Conservation (phyloP, 2,329 filamentous ascomycete genomes). For the Colletotrichum tropicale region DNA sequence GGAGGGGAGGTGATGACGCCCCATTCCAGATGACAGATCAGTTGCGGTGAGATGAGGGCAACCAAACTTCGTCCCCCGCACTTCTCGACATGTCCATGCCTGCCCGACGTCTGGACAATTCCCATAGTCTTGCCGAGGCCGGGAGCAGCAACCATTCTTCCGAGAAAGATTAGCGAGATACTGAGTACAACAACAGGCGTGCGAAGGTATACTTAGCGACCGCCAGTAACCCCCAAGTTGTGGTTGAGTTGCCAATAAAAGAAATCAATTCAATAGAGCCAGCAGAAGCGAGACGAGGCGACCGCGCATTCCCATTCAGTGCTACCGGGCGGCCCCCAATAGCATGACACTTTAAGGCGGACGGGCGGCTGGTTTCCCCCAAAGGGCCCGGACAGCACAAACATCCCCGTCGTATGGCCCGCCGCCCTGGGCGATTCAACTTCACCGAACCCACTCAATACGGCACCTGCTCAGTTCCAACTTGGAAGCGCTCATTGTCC, state of each 20-base stretch:
- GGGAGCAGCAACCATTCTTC: background rate
- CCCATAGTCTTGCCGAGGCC: background rate
- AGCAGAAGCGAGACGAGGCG: background rate
- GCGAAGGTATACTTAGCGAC: background rate
- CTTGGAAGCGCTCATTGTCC: background rate
- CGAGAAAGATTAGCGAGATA: slow-evolving; percentile 16
- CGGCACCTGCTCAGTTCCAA: background rate
- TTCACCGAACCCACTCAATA: slow-evolving; percentile 1
- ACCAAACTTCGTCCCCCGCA: slow-evolving; percentile 3
- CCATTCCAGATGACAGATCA: slow-evolving; percentile 13
- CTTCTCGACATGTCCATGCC: background rate
- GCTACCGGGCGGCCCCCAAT: background rate
- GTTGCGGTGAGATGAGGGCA: slow-evolving; percentile 16
- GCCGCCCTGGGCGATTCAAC: slow-evolving; percentile 6
- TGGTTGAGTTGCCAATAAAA: background rate
- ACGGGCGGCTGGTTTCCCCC: background rate
- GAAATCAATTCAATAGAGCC: background rate
- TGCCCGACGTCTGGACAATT: background rate
- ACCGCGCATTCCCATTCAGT: background rate
- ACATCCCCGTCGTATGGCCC: background rate
- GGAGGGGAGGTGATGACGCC: background rate
- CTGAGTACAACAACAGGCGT: background rate
- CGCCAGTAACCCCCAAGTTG: background rate
- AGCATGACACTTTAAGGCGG: background rate
- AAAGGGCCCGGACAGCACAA: background rate